phyloP scores from a whole-genome alignment of 2,329 filamentous ascomycete genomes.

The Endocalyx cinctus region DNA sequence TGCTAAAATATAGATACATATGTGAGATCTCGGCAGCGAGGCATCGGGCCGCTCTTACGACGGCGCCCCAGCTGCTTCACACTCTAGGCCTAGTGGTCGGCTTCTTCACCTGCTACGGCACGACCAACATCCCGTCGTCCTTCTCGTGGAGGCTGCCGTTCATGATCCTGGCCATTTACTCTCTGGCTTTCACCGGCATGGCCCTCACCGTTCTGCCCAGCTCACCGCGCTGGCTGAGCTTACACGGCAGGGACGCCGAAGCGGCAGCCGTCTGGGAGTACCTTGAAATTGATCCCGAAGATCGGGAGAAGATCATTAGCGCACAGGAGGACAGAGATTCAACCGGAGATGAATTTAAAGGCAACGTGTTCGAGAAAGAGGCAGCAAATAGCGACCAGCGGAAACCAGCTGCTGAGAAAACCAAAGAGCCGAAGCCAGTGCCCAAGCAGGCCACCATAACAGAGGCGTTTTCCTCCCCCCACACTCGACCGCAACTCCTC shows the following conservation, averaged over 20 bases:
- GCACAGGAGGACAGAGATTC: neutral
- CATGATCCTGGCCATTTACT: conserved; percentile 4
- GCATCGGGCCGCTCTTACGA: conserved; percentile 5
- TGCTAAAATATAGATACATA: conserved; percentile 5
- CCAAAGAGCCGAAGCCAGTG: neutral
- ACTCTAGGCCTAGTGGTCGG: conserved; percentile 8
- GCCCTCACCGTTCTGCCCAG: conserved; percentile 4
- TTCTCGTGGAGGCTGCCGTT: conserved; percentile 10
- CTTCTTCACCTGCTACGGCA: conserved; percentile 11
- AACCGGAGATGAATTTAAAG: neutral
- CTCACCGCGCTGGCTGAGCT: conserved; percentile 8
- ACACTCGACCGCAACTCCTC: conserved; percentile 2
- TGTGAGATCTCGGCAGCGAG: conserved; percentile 8
- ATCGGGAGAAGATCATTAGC: conserved; percentile 8
- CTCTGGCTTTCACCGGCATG: conserved; percentile 1
- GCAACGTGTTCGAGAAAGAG: neutral
- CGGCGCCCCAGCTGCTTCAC: conserved; percentile 6
- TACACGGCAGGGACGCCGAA: conserved; percentile 2
- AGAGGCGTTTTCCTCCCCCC: conserved; percentile 4
- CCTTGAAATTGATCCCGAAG: conserved; percentile 4
- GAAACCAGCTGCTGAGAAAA: neutral
- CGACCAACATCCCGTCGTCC: conserved; percentile 2
- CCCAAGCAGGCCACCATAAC: neutral
- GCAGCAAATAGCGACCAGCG: neutral
- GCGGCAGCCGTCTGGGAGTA: conserved; percentile 4